These are phyloP conservation scores for Mycena citricolor DNA, from an alignment of 1,284 basidiomycete species.

Conservation along the genomic window DNA sequence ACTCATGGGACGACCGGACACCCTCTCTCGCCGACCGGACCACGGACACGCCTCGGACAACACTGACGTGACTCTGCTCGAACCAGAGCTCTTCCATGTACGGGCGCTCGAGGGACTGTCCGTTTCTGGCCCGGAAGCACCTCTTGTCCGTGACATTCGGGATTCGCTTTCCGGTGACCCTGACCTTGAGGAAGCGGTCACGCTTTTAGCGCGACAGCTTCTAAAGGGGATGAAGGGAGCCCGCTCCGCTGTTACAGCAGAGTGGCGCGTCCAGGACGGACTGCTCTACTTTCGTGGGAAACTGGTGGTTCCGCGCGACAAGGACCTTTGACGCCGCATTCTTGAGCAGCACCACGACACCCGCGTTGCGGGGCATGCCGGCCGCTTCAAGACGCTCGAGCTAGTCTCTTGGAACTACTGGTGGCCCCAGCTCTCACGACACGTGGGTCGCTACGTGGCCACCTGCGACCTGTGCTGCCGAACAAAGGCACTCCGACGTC, in stretches of 20 bases:
- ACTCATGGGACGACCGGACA: constrained; percentile 21
- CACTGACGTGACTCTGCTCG: constrained; percentile 8
- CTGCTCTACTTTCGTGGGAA: constrained; percentile 25
- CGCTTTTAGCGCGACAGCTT: neutral
- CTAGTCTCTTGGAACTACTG: too few species aligned
- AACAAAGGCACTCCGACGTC: too few species aligned
- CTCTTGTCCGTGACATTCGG: constrained; percentile 1
- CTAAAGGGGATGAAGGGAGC: constrained; percentile 3
- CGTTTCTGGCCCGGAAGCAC: constrained; percentile 1
- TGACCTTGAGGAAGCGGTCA: constrained; percentile 8
- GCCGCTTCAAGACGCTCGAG: constrained; percentile 30
- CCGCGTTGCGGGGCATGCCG: constrained; percentile 35
- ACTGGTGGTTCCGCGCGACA: constrained; percentile 28
- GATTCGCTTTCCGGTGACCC: neutral
- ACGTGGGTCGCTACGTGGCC: too few species aligned
- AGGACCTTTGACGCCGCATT: constrained; percentile 25
- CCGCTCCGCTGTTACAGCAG: constrained; percentile 2
- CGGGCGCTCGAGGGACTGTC: constrained; percentile 1
- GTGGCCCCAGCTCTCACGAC: too few species aligned
- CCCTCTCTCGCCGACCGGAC: constrained; percentile 15
- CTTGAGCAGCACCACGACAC: constrained; percentile 31
- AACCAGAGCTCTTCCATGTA: constrained; percentile 7
- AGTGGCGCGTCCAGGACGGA: constrained; percentile 27
- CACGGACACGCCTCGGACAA: constrained; percentile 16
- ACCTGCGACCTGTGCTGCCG: too few species aligned